Percentiles rank a stretch among this genome's conserved stretches.
phyloP scores from a whole-genome alignment of 192 early-diverging fungal species.

The Coemansia sp. region DNA sequence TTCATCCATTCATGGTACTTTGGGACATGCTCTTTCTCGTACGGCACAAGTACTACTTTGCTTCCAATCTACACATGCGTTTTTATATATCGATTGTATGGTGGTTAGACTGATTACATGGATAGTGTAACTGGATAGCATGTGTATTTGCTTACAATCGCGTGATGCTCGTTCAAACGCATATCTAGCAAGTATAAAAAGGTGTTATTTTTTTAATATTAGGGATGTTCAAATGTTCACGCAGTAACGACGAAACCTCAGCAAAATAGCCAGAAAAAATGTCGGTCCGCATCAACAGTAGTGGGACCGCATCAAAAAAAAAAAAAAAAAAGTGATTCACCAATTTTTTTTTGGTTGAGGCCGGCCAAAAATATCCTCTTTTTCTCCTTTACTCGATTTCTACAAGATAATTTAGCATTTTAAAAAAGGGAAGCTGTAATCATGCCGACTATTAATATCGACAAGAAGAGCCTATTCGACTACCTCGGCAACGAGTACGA shows the following conservation, averaged over 20 bases:
- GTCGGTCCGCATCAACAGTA: background rate
- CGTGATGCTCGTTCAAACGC: slow-evolving; percentile 46
- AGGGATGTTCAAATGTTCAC: background rate
- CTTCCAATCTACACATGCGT: slow-evolving; percentile 57
- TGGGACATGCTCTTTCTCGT: slow-evolving; percentile 81
- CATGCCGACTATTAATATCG: slow-evolving; percentile 97
- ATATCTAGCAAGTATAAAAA: slow-evolving; percentile 10
- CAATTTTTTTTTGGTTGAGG: slow-evolving; percentile 10
- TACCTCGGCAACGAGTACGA: slow-evolving; percentile 77
- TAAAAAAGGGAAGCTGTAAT: background rate
- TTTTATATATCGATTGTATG: background rate
- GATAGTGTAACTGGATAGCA: background rate
- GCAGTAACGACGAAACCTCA: background rate
- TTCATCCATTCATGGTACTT: slow-evolving; percentile 97
- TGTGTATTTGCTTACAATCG: slow-evolving; percentile 35
- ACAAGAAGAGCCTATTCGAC: slow-evolving; percentile 85
- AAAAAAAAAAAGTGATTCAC: slow-evolving; percentile 20
- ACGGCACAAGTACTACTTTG: slow-evolving; percentile 79
- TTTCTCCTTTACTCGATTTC: slow-evolving; percentile 7
- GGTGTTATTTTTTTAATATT: background rate
- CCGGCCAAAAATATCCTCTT: background rate
- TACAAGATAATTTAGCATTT: background rate
- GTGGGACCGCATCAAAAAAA: background rate
- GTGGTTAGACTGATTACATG: background rate
- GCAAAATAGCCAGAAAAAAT: background rate